These are phyloP conservation scores for Aspergillus hiratsukae DNA, from an alignment of 2,329 filamentous ascomycete species.

Conservation along the genomic window DNA sequence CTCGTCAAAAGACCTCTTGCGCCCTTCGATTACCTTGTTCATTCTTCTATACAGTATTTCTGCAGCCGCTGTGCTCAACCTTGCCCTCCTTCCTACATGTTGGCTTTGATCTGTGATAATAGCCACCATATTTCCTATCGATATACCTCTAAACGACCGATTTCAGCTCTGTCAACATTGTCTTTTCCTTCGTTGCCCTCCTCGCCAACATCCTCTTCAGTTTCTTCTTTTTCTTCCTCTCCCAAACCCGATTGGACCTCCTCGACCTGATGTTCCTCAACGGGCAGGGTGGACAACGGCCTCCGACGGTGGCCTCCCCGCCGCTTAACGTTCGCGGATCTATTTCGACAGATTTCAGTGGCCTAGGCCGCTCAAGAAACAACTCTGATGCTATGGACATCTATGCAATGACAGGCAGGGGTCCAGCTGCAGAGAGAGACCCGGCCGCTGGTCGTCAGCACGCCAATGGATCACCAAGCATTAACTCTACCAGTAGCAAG, in stretches of 20 bases:
- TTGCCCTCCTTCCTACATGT: background rate
- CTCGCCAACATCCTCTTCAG: background rate
- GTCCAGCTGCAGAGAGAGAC: slow-evolving; percentile 18
- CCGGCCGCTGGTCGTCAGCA: slow-evolving; percentile 19
- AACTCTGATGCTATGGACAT: slow-evolving; percentile 36
- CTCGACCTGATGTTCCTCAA: slow-evolving; percentile 14
- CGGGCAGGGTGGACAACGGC: slow-evolving; percentile 19
- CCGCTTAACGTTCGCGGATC: slow-evolving; percentile 20
- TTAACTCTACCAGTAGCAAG: slow-evolving; percentile 17
- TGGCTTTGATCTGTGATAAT: background rate
- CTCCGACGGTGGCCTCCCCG: slow-evolving; percentile 17
- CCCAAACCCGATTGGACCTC: background rate
- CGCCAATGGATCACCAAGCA: slow-evolving; percentile 27
- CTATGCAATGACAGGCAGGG: slow-evolving; percentile 29
- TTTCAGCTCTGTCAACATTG: background rate
- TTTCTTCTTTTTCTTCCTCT: background rate
- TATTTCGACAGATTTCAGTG: slow-evolving; percentile 21
- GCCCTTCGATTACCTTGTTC: background rate
- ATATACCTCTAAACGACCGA: background rate
- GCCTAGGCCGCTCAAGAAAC: slow-evolving; percentile 27
- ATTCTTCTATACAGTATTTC: background rate
- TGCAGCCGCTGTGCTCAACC: background rate
- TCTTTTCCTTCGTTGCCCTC: slow-evolving; percentile 9
- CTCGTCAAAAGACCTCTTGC: background rate
- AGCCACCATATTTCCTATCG: background rate